A percentile compares a stretch with the other conserved stretches of the same genome.
These are phyloP conservation scores for Fusarium pseudonygamai DNA, from an alignment of 2,329 filamentous ascomycete species.

Conservation along the genomic window DNA sequence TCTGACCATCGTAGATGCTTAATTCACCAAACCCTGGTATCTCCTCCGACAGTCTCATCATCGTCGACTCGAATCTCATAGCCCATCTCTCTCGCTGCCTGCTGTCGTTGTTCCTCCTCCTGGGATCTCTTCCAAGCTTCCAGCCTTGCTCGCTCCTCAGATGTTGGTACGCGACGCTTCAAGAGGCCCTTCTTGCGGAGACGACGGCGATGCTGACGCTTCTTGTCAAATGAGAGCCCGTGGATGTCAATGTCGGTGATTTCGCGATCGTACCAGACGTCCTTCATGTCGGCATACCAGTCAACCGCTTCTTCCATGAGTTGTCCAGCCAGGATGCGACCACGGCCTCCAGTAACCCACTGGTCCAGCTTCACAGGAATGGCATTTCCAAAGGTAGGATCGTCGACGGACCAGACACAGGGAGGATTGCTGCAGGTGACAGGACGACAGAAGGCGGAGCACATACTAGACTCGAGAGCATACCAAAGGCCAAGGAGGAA, in stretches of 20 bases:
- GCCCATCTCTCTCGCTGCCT: constrained; percentile 53
- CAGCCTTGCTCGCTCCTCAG: constrained; percentile 55
- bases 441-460: constrained; percentile 63
- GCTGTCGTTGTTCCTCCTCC: constrained; percentile 52
- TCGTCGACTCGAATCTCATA: constrained; percentile 49
- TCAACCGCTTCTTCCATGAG: constrained; percentile 58
- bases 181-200: constrained; percentile 58
- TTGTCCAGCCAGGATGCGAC: constrained; percentile 51
- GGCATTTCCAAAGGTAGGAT: constrained; percentile 68
- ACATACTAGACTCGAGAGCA: constrained; percentile 62
- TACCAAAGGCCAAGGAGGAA: constrained; percentile 62
- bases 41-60: constrained; percentile 44
- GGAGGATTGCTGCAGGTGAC: constrained; percentile 56
- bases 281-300: constrained; percentile 57
- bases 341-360: constrained; percentile 64
- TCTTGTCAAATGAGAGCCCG: constrained; percentile 57
- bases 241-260: constrained; percentile 55
- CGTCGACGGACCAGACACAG: constrained; percentile 66
- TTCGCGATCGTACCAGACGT: constrained; percentile 56
- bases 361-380: constrained; percentile 71
- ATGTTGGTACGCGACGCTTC: constrained; percentile 47
- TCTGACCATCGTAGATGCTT: neutral
- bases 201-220: constrained; percentile 60
- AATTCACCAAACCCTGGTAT: constrained; percentile 43
- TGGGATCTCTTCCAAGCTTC: constrained; percentile 56